A percentile compares a stretch with the other conserved stretches of the same genome.
phyloP scores from a whole-genome alignment of 805 yeast species.

The Tetrapisispora phaffii region DNA sequence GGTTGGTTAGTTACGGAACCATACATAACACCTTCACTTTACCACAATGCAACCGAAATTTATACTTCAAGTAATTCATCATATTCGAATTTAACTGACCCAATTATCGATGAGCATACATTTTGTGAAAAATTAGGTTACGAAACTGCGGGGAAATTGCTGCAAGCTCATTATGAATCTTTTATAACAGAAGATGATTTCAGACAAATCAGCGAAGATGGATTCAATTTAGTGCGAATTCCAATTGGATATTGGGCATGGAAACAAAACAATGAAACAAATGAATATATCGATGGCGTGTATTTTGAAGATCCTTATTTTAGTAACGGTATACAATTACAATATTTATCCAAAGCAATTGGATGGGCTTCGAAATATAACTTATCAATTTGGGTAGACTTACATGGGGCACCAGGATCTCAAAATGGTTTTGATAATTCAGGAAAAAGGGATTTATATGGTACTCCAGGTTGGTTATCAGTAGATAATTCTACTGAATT shows the following conservation, averaged over 20 bases:
- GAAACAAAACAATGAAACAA: constrained; percentile 25
- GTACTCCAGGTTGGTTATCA: constrained; percentile 35
- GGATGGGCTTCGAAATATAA: constrained; percentile 55
- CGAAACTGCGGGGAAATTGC: constrained; percentile 33
- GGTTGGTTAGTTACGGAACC: constrained; percentile 72
- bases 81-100: not conserved
- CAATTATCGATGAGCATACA: constrained; percentile 47
- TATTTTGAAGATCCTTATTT: constrained; percentile 49
- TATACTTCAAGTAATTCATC: not conserved
- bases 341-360: constrained; percentile 53
- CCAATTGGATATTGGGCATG: constrained; percentile 83
- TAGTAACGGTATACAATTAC: constrained; percentile 45
- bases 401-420: constrained; percentile 78
- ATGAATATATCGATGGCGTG: constrained; percentile 11
- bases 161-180: constrained; percentile 45
- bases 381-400: constrained; percentile 61
- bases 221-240: constrained; percentile 61
- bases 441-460: constrained; percentile 45
- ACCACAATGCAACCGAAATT: not conserved
- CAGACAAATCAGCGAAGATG: constrained; percentile 38
- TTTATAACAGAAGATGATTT: constrained; percentile 56
- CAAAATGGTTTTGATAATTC: constrained; percentile 83
- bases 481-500: constrained; percentile 35
- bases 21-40: constrained; percentile 56
- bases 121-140: constrained; percentile 42